phyloP scores from a whole-genome alignment of 2,329 filamentous ascomycete species.

The Herpotrichia juniperi region DNA sequence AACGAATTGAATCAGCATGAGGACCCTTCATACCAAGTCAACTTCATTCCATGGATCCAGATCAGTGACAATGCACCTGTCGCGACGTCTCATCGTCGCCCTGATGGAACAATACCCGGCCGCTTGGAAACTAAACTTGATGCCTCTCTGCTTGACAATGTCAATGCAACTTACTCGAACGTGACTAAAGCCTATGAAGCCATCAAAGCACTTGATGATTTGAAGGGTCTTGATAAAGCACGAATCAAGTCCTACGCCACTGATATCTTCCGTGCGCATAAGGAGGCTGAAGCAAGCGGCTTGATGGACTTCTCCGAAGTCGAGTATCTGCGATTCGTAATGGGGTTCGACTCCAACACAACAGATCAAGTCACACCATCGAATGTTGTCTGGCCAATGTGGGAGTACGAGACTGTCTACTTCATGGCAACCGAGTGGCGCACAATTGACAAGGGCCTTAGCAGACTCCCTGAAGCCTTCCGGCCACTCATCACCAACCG shows the following conservation, averaged over 20 bases:
- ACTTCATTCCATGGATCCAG: conserved; percentile 67
- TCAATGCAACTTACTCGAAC: conserved; percentile 13
- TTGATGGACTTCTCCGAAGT: conserved; percentile 69
- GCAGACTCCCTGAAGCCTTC: conserved; percentile 64
- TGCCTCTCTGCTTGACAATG: conserved; percentile 12
- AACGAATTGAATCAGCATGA: conserved; percentile 62
- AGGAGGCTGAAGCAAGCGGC: conserved; percentile 55
- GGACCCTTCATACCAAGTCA: conserved; percentile 52
- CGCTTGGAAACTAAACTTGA: conserved; percentile 9
- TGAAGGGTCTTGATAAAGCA: conserved; percentile 15
- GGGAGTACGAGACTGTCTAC: conserved; percentile 57
- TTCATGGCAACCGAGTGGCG: conserved; percentile 62
- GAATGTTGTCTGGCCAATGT: conserved; percentile 53
- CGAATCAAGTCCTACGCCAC: conserved; percentile 44
- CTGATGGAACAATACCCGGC: conserved; percentile 18
- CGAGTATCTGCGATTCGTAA: conserved; percentile 62
- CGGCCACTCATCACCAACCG: conserved; percentile 62
- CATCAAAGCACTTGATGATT: conserved; percentile 16
- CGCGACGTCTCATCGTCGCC: conserved; percentile 17
- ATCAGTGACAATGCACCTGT: conserved; percentile 57
- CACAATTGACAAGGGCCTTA: conserved; percentile 65
- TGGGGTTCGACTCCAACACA: conserved; percentile 61
- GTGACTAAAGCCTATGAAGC: conserved; percentile 16
- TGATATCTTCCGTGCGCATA: conserved; percentile 58
- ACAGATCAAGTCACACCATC: conserved; percentile 46